A percentile compares a stretch with the other conserved stretches of the same genome.
phyloP scores from a whole-genome alignment of 768 basidiomycete species.

The Pleurotus djamor region DNA sequence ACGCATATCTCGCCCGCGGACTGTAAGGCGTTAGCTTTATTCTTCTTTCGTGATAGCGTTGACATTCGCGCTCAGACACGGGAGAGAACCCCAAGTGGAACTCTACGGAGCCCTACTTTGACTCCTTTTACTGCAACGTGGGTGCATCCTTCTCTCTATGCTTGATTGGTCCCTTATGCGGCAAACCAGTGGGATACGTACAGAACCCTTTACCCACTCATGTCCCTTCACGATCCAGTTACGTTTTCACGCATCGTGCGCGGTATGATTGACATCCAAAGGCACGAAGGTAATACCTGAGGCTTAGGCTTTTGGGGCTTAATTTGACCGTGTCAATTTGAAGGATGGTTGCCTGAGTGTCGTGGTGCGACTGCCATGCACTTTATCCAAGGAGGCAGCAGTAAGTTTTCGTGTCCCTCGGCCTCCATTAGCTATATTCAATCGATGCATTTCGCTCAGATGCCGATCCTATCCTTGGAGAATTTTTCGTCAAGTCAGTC shows the following conservation, averaged over 20 bases:
- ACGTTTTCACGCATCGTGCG: slow-evolving; percentile 59
- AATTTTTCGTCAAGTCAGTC: slow-evolving; percentile 62
- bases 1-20: slow-evolving; percentile 65
- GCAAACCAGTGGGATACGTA: slow-evolving; percentile 60
- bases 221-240: slow-evolving; percentile 62
- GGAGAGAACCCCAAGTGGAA: slow-evolving; percentile 66
- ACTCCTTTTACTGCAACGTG: slow-evolving; percentile 69
- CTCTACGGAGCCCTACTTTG: slow-evolving; percentile 63
- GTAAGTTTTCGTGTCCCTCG: slow-evolving; percentile 29
- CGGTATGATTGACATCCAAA: slow-evolving; percentile 66
- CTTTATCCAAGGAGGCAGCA: slow-evolving; percentile 60
- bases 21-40: slow-evolving; percentile 33
- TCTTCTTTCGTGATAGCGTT: background rate
- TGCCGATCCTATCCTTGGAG: slow-evolving; percentile 60
- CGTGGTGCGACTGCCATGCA: slow-evolving; percentile 52
- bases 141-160: slow-evolving; percentile 11
- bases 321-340: background rate
- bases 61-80: slow-evolving; percentile 35
- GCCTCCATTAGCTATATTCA: background rate
- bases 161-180: background rate
- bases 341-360: slow-evolving; percentile 70
- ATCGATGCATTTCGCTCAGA: slow-evolving; percentile 29
- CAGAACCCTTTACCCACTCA: slow-evolving; percentile 57
- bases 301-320: background rate
- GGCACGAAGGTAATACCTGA: slow-evolving; percentile 48